These are phyloP conservation scores for Paecilomyces formosus DNA, from an alignment of 2,329 filamentous ascomycete genomes.

Conservation along the genomic window DNA sequence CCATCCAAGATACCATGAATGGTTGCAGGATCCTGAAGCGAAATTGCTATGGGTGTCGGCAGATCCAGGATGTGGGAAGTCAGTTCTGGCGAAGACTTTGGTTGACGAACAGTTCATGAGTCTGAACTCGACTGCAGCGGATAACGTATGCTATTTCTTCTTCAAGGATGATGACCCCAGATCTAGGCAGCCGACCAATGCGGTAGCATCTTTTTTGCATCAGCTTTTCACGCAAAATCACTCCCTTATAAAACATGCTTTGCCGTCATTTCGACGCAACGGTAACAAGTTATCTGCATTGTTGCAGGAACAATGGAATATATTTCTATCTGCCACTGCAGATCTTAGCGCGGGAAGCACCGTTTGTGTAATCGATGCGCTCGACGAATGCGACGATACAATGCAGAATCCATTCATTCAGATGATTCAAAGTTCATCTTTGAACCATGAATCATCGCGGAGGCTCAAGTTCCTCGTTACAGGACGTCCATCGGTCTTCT, in stretches of 20 bases:
- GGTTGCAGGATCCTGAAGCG: conserved; percentile 10
- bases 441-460: neutral
- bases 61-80: conserved; percentile 22
- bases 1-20: conserved; percentile 15
- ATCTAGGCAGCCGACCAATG: neutral
- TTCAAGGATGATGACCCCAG: neutral
- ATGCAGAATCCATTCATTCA: neutral
- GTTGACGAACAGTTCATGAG: conserved; percentile 5
- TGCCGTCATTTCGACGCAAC: neutral
- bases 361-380: neutral
- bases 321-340: neutral
- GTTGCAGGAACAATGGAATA: neutral
- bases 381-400: neutral
- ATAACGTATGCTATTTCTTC: conserved; percentile 3
- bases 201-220: neutral
- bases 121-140: neutral
- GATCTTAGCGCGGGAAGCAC: neutral
- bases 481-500: neutral
- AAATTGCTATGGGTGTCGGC: conserved; percentile 20
- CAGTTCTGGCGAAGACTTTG: conserved; percentile 14
- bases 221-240: neutral
- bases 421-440: neutral
- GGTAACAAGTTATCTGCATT: neutral
- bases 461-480: conserved; percentile 1
- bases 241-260: neutral